Percentiles rank a stretch among this genome's conserved stretches.
phyloP scores from a whole-genome alignment of 805 yeast genomes.

The Ascoidea tarda region DNA sequence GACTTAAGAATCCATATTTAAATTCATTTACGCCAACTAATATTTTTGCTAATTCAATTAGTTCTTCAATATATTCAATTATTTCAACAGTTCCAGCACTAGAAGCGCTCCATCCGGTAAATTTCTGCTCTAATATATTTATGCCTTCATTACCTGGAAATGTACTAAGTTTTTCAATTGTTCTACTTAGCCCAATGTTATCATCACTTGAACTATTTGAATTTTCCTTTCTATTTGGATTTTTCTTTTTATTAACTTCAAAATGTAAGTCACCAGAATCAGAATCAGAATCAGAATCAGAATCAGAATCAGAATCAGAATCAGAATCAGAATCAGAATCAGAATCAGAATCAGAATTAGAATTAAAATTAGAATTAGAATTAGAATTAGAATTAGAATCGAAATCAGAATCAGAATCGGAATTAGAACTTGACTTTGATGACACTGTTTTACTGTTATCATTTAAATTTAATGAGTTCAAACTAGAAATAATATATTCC shows the following conservation, averaged over 20 bases:
- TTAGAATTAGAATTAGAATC: too few relatives aligned
- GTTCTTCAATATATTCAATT: constrained; percentile 33
- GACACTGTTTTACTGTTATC: too few relatives aligned
- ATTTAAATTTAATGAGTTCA: too few relatives aligned
- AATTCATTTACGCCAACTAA: constrained; percentile 35
- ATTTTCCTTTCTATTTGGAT: constrained; percentile 3
- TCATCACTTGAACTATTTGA: neutral
- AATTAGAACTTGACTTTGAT: too few relatives aligned
- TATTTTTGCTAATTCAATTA: constrained; percentile 24
- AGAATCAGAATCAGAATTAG: too few relatives aligned
- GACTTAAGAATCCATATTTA: constrained; percentile 34
- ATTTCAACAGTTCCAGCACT: constrained; percentile 34
- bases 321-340: neutral
- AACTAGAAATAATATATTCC: neutral
- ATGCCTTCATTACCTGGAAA: constrained; percentile 11
- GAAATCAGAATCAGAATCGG: too few relatives aligned
- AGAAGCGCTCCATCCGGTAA: constrained; percentile 37
- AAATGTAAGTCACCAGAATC: neutral
- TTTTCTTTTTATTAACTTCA: constrained; percentile 2
- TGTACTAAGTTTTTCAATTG: constrained; percentile 3
- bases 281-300: constrained; percentile 13
- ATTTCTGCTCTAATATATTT: constrained; percentile 21
- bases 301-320: constrained; percentile 10
- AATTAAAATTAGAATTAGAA: too few relatives aligned
- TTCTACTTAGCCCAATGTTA: neutral